Evolutionary conservation across 2,329 filamentous ascomycete genomes (phyloP).

Genomic region (Verticillium alfalfae): DNA sequence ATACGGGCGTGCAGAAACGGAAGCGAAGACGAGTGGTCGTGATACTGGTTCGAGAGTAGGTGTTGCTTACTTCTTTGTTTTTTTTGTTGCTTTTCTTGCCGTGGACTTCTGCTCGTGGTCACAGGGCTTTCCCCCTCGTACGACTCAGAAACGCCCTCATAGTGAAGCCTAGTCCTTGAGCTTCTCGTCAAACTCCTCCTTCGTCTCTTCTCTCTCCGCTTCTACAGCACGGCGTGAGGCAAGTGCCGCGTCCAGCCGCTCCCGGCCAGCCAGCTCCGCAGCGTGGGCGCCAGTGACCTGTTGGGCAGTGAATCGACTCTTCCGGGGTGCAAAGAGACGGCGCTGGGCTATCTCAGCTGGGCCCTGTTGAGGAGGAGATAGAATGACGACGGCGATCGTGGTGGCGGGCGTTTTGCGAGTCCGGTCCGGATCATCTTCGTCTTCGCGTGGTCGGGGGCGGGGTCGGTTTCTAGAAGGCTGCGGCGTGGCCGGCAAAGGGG

Average conservation of each 20-base stretch:
- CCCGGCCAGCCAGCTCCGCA: neutral
- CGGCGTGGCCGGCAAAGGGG: neutral
- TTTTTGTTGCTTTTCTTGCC: neutral
- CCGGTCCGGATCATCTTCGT: neutral
- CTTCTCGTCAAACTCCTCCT: neutral
- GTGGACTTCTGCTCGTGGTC: neutral
- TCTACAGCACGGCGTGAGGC: neutral
- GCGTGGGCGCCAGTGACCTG: neutral
- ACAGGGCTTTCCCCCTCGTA: neutral
- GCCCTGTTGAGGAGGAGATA: neutral
- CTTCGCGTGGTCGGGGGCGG: neutral
- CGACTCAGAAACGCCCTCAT: neutral
- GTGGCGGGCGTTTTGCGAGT: neutral
- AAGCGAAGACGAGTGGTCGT: too few relatives aligned
- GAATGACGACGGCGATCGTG: neutral
- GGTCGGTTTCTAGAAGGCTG: neutral
- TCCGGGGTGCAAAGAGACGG: neutral
- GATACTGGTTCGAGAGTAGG: too few relatives aligned
- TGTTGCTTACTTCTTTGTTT: neutral
- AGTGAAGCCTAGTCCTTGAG: neutral
- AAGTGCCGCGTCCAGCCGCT: neutral
- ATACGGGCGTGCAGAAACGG: too few relatives aligned
- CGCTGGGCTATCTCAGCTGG: neutral
- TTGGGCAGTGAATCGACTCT: neutral
- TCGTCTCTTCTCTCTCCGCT: neutral